phyloP scores from a whole-genome alignment of 495 filamentous ascomycete genomes.

The Cercophora sp. region DNA sequence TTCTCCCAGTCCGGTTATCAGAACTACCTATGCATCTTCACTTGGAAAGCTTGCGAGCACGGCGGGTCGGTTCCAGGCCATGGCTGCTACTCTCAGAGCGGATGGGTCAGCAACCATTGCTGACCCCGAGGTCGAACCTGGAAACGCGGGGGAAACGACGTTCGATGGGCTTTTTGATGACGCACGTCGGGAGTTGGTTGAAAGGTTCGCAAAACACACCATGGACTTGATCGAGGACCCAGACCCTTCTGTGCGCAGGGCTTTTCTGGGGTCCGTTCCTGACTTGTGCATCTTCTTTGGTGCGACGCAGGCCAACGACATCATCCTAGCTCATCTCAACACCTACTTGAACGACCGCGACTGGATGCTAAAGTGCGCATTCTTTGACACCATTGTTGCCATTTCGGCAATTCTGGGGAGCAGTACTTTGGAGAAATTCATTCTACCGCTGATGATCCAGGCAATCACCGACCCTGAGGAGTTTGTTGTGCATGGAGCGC shows the following conservation, averaged over 20 bases:
- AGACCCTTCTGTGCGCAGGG: slow-evolving; percentile 82
- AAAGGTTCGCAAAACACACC: slow-evolving; percentile 79
- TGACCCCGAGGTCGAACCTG: slow-evolving; percentile 79
- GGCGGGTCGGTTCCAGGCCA: slow-evolving; percentile 78
- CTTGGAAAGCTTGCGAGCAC: slow-evolving; percentile 89
- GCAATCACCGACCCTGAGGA: slow-evolving; percentile 96
- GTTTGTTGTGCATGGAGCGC: slow-evolving; percentile 85
- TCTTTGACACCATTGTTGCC: slow-evolving; percentile 92
- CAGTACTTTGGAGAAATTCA: slow-evolving; percentile 87
- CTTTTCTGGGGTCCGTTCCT: slow-evolving; percentile 90
- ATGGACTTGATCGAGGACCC: slow-evolving; percentile 84
- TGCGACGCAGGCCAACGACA: slow-evolving; percentile 81
- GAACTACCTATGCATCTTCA: slow-evolving; percentile 88
- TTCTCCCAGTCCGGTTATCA: slow-evolving; percentile 63
- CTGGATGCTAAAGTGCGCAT: slow-evolving; percentile 95
- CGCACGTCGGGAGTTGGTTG: slow-evolving; percentile 68
- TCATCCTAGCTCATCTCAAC: slow-evolving; percentile 91
- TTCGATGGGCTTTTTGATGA: slow-evolving; percentile 83
- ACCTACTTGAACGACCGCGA: slow-evolving; percentile 96
- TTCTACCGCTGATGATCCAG: slow-evolving; percentile 93
- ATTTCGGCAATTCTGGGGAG: slow-evolving; percentile 88
- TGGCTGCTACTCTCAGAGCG: slow-evolving; percentile 81
- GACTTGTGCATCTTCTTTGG: slow-evolving; percentile 95
- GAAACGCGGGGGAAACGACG: slow-evolving; percentile 50
- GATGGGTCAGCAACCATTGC: slow-evolving; percentile 75